Percentiles rank a stretch among this genome's conserved stretches.
Conservation (phyloP, 495 filamentous ascomycete genomes). For the Sabuloglossum arenarium region DNA sequence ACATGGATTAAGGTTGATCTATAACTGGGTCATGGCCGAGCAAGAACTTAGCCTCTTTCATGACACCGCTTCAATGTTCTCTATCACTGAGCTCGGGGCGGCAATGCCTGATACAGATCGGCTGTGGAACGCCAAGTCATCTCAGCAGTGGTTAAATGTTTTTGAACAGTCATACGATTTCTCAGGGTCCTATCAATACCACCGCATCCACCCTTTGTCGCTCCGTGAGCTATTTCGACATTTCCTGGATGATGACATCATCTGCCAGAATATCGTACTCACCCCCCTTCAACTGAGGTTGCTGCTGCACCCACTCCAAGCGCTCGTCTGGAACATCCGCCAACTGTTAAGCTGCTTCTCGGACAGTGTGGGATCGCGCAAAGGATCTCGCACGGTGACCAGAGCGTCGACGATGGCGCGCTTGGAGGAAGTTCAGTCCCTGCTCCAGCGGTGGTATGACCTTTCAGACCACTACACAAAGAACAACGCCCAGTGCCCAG, state of each 20-base stretch:
- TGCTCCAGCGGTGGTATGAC: constrained; percentile 37
- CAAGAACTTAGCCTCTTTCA: constrained; percentile 43
- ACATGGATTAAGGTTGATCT: constrained; percentile 26
- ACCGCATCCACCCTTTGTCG: constrained; percentile 20
- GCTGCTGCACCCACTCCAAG: constrained; percentile 31
- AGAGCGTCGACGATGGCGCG: constrained; percentile 26
- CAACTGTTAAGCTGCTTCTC: constrained; percentile 27
- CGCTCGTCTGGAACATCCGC: constrained; percentile 25
- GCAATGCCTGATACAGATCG: constrained; percentile 34
- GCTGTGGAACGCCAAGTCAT: constrained; percentile 24
- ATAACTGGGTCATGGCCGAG: constrained; percentile 46
- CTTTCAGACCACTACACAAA: constrained; percentile 19
- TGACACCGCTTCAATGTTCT: constrained; percentile 33
- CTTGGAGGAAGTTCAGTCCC: constrained; percentile 30
- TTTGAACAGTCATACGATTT: constrained; percentile 26
- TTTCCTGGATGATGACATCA: constrained; percentile 25
- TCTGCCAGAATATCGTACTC: constrained; percentile 14
- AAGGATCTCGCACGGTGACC: constrained; percentile 20
- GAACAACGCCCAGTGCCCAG: constrained; percentile 17
- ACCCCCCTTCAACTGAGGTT: constrained; percentile 27
- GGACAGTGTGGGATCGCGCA: constrained; percentile 15
- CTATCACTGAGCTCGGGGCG: constrained; percentile 32
- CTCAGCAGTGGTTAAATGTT: constrained; percentile 22
- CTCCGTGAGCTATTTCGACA: constrained; percentile 36
- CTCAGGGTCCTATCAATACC: background rate